phyloP scores from a whole-genome alignment of 73 alveolate species.

The Paramecium tetraurelia region DNA sequence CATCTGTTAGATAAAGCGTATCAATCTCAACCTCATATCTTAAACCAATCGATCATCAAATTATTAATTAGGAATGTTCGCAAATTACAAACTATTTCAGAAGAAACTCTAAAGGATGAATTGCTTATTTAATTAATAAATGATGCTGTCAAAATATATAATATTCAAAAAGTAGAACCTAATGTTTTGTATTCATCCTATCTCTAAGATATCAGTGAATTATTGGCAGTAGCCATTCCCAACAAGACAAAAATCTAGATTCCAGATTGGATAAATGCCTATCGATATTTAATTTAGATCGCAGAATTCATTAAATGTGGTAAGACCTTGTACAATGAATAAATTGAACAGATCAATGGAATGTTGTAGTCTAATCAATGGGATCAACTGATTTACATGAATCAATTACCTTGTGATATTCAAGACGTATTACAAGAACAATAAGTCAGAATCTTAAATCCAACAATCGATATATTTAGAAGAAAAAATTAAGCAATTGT shows the following conservation, averaged over 20 bases:
- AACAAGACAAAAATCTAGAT: neutral
- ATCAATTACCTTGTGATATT: constrained; percentile 20
- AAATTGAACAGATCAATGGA: neutral
- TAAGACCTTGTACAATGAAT: neutral
- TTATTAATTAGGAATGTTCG: constrained; percentile 52
- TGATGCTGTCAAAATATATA: neutral
- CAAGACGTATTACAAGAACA: neutral
- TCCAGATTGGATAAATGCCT: constrained; percentile 45
- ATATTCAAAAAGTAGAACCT: constrained; percentile 15
- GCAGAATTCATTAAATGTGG: constrained; percentile 52
- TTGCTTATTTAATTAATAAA: neutral
- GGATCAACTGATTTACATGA: constrained; percentile 28
- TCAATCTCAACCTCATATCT: neutral
- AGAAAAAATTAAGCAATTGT: constrained; percentile 23
- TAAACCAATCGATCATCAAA: constrained; percentile 11
- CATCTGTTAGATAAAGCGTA: neutral
- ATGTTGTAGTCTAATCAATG: constrained; percentile 11
- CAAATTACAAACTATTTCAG: neutral
- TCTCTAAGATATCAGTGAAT: constrained; percentile 54
- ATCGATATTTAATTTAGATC: neutral
- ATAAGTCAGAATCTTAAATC: constrained; percentile 33
- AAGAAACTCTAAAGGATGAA: constrained; percentile 14
- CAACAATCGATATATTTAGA: neutral
- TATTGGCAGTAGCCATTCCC: constrained; percentile 24
- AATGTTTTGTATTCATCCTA: constrained; percentile 53